These are phyloP conservation scores for Lanzia echinophila DNA, from an alignment of 2,329 filamentous ascomycete genomes.

Conservation along the genomic window DNA sequence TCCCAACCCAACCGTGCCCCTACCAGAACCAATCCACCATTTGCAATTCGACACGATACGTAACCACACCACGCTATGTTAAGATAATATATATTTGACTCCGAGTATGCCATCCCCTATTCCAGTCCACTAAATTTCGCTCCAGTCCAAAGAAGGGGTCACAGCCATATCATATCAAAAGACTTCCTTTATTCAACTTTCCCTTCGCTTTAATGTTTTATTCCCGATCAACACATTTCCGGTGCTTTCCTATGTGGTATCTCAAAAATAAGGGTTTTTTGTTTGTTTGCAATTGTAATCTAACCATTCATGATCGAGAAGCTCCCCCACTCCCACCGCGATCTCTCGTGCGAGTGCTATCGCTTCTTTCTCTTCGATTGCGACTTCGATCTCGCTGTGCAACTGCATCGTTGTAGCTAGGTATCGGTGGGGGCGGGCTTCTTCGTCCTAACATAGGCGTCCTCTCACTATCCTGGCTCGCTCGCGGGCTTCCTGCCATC, in stretches of 20 bases:
- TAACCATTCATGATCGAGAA: constrained; percentile 14
- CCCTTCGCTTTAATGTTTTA: not conserved
- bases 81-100: not conserved
- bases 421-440: constrained; percentile 28
- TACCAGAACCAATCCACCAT: not conserved
- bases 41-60: not conserved
- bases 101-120: not conserved
- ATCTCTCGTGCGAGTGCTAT: constrained; percentile 10
- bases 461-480: constrained; percentile 47
- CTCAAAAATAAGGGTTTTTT: not conserved
- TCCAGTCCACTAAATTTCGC: not conserved
- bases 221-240: not conserved
- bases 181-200: not conserved
- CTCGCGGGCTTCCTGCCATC: constrained; percentile 37
- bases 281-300: not conserved
- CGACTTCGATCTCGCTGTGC: constrained; percentile 24
- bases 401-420: constrained; percentile 31
- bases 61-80: not conserved
- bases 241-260: not conserved
- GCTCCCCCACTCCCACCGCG: constrained; percentile 4
- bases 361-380: constrained; percentile 16
- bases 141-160: not conserved
- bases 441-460: constrained; percentile 41
- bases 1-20: constrained; percentile 1
- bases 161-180: not conserved